Evolutionary conservation across 2,329 filamentous ascomycete species (phyloP).

Genomic region (Fusarium austroafricanum): DNA sequence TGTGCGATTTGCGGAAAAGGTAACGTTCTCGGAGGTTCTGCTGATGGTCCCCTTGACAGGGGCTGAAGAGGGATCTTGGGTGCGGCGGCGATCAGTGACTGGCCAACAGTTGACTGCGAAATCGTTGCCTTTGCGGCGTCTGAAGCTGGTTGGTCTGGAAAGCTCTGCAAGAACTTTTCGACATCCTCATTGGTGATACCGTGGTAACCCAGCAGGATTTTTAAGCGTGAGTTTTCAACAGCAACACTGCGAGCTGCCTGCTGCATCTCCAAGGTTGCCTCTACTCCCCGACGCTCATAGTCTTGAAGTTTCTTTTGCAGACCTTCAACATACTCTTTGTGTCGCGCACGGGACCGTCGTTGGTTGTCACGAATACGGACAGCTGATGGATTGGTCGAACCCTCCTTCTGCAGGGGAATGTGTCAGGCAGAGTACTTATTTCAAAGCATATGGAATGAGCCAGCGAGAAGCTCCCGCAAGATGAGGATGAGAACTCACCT

Average conservation of each 20-base stretch:
- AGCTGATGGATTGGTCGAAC: constrained; percentile 49
- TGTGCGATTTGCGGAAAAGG: constrained; percentile 17
- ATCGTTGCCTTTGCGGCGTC: constrained; percentile 46
- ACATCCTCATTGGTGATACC: constrained; percentile 55
- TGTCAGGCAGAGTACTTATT: constrained; percentile 36
- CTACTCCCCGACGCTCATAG: constrained; percentile 60
- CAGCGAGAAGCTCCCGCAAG: constrained; percentile 17
- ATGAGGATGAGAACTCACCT: constrained; percentile 42
- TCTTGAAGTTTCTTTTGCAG: constrained; percentile 60
- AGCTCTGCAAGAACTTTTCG: constrained; percentile 54
- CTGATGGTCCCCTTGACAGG: constrained; percentile 35
- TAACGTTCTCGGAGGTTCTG: constrained; percentile 31
- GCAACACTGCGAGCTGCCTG: constrained; percentile 62
- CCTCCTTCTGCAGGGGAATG: constrained; percentile 42
- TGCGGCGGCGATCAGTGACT: constrained; percentile 9
- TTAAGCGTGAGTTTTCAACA: constrained; percentile 60
- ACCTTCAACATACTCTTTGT: constrained; percentile 61
- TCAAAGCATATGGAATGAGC: constrained; percentile 1
- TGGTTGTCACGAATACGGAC: constrained; percentile 64
- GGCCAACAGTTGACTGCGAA: constrained; percentile 25
- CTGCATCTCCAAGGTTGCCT: constrained; percentile 66
- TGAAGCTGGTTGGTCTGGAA: constrained; percentile 49
- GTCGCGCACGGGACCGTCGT: constrained; percentile 63
- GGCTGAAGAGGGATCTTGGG: constrained; percentile 41
- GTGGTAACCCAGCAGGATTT: constrained; percentile 55